A percentile compares a stretch with the other conserved stretches of the same genome.
Conservation (phyloP, 257 asterid species). For the Forsythia suspensa region DNA sequence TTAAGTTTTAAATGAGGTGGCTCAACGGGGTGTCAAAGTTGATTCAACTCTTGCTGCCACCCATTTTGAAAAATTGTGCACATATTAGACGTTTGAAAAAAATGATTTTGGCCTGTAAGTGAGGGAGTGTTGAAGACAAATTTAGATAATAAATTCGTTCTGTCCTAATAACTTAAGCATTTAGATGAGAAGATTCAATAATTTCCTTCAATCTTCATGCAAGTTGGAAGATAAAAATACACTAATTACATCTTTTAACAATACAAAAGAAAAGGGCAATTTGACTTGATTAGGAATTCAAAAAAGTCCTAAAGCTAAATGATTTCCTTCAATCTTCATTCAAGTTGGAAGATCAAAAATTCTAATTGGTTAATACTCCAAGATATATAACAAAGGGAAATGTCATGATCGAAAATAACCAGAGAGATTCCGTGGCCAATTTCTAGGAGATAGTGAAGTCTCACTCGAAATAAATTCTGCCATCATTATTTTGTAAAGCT, state of each 20-base stretch:
- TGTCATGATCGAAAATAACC: background rate
- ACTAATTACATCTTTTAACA: background rate
- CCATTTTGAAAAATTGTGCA: background rate
- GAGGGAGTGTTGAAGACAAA: background rate
- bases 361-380: background rate
- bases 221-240: background rate
- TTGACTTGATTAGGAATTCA: background rate
- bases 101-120: background rate
- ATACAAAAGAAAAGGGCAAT: background rate
- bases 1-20: background rate
- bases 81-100: background rate
- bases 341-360: background rate
- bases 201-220: background rate
- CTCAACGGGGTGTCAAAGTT: background rate
- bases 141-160: background rate
- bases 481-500: background rate
- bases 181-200: background rate
- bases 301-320: background rate
- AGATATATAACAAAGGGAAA: background rate
- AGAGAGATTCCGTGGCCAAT: slow-evolving; percentile 13
- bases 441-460: slow-evolving; percentile 3
- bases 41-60: background rate
- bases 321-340: background rate
- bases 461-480: slow-evolving; percentile 5
- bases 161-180: background rate